phyloP scores from a whole-genome alignment of 768 basidiomycete species.

The Phylloporus arenicola region DNA sequence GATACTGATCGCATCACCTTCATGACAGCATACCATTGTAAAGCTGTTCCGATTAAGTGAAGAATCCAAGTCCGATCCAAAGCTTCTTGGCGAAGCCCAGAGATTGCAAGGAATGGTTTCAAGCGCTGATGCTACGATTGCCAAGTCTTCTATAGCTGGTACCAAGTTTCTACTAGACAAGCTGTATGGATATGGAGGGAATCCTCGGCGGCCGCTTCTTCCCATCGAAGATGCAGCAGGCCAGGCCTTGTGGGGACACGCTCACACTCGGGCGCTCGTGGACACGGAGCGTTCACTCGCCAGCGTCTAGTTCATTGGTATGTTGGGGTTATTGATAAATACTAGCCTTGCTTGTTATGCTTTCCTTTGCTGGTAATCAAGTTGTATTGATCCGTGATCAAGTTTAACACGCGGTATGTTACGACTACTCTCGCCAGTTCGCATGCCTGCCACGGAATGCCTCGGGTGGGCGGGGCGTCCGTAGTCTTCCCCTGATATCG shows the following conservation, averaged over 20 bases:
- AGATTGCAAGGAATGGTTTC: conserved; percentile 77
- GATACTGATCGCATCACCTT: not conserved
- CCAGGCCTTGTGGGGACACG: conserved; percentile 64
- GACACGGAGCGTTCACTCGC: conserved; percentile 54
- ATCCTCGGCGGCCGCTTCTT: conserved; percentile 71
- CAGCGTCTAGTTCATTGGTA: conserved; percentile 30
- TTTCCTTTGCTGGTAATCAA: not conserved
- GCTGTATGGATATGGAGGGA: conserved; percentile 75
- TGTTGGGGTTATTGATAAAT: not conserved
- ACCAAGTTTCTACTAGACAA: conserved; percentile 78
- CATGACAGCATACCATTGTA: conserved; percentile 47
- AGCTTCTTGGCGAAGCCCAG: conserved; percentile 62
- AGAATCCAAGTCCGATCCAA: conserved; percentile 48
- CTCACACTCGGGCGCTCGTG: conserved; percentile 65
- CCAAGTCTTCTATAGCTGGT: conserved; percentile 70
- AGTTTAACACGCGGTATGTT: not conserved
- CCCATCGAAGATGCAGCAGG: conserved; percentile 54
- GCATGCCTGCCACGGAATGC: conserved; percentile 7
- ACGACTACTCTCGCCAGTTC: not conserved
- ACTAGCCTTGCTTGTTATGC: not conserved
- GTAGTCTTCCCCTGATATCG: conserved; percentile 6
- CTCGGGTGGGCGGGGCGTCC: conserved; percentile 8
- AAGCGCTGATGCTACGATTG: conserved; percentile 74
- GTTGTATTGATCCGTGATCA: not conserved
- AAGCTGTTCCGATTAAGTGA: conserved; percentile 61